These are phyloP conservation scores for Otatea glauca DNA, from an alignment of 176 grass and related monocot species.

Conservation along the genomic window DNA sequence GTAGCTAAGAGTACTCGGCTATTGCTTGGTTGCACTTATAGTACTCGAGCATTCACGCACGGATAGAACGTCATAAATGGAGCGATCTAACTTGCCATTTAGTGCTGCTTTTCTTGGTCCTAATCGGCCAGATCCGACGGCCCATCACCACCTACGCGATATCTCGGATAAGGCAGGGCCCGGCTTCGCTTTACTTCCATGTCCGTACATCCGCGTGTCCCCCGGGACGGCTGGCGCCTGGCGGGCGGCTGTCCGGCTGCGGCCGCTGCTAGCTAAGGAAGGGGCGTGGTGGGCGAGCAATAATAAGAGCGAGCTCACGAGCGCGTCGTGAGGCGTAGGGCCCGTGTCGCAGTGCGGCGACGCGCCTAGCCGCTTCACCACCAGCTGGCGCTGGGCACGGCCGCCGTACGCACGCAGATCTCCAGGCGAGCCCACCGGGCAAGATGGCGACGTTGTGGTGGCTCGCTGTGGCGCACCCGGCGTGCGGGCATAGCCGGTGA, in stretches of 20 bases:
- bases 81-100: not conserved
- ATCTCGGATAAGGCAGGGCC: not conserved
- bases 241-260: not conserved
- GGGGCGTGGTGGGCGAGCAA: not conserved
- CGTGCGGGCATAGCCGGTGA: too few species aligned
- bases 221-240: slow-evolving; percentile 19
- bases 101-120: not conserved
- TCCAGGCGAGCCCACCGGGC: not conserved
- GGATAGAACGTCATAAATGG: not conserved
- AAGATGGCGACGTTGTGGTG: not conserved
- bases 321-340: slow-evolving; percentile 38
- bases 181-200: too few species aligned
- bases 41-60: not conserved
- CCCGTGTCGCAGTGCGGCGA: not conserved
- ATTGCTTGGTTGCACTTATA: not conserved
- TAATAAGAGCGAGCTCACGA: not conserved
- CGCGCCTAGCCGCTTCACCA: slow-evolving; percentile 32
- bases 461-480: too few species aligned
- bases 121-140: not conserved
- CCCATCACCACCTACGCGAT: not conserved
- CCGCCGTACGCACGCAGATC: slow-evolving; percentile 18
- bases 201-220: slow-evolving; percentile 15
- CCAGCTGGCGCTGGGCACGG: slow-evolving; percentile 38
- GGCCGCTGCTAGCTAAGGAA: not conserved
- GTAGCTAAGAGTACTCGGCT: not conserved